These are phyloP conservation scores for Yamadazyma endophytica DNA, from an alignment of 805 yeast species.

Conservation along the genomic window DNA sequence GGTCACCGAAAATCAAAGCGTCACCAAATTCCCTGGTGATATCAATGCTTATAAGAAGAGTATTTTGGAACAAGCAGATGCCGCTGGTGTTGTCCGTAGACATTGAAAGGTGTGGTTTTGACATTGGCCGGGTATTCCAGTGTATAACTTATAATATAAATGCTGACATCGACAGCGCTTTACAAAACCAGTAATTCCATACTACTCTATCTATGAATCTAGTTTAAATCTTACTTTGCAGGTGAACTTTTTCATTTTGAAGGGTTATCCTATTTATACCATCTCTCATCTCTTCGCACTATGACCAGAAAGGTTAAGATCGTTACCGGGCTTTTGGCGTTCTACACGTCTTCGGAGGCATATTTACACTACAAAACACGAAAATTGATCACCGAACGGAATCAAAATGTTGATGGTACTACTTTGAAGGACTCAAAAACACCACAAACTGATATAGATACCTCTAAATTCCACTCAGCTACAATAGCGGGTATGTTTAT, in stretches of 20 bases:
- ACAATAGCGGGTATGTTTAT: constrained; percentile 72
- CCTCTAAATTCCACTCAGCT: constrained; percentile 30
- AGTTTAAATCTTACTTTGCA: too few species aligned
- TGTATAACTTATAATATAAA: too few species aligned
- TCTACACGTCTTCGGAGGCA: constrained; percentile 64
- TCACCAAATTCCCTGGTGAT: constrained; percentile 71
- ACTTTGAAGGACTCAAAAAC: not conserved
- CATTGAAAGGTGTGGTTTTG: too few species aligned
- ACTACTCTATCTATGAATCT: too few species aligned
- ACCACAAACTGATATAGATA: constrained; percentile 10
- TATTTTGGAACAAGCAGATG: constrained; percentile 72
- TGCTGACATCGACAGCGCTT: too few species aligned
- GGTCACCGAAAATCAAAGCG: constrained; percentile 88
- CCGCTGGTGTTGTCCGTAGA: constrained; percentile 84
- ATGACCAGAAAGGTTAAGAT: constrained; percentile 27
- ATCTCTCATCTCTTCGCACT: too few species aligned
- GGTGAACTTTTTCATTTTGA: too few species aligned
- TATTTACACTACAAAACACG: constrained; percentile 56
- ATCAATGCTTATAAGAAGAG: constrained; percentile 89
- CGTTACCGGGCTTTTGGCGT: constrained; percentile 39
- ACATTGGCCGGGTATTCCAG: too few species aligned
- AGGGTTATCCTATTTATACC: too few species aligned
- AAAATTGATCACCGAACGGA: constrained; percentile 39
- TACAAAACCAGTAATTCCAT: too few species aligned
- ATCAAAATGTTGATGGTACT: constrained; percentile 27